Conservation (phyloP, 371 early-diverging fungal species). For the Mucor plumbeus region DNA sequence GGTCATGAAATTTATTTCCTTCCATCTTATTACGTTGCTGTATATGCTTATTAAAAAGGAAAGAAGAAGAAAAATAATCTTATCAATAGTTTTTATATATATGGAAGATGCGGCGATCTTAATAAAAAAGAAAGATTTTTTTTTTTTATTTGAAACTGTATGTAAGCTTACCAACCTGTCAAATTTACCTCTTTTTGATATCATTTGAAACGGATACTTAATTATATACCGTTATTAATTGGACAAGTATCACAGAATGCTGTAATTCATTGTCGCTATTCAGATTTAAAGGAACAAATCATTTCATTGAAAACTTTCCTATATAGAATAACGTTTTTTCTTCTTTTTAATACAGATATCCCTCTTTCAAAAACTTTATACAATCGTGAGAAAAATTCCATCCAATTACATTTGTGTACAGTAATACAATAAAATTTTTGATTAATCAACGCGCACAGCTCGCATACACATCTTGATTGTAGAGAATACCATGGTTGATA, state of each 20-base stretch:
- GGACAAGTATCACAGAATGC: slow-evolving; percentile 6
- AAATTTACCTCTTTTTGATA: neutral
- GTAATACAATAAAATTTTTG: too few relatives aligned
- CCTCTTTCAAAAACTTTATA: neutral
- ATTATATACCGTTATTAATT: neutral
- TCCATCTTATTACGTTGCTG: slow-evolving; percentile 15
- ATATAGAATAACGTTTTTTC: neutral
- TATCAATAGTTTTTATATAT: neutral
- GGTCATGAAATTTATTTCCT: slow-evolving; percentile 37
- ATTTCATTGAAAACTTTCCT: neutral
- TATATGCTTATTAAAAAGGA: neutral
- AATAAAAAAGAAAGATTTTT: neutral
- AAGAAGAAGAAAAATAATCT: slow-evolving; percentile 2
- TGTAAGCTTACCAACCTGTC: neutral
- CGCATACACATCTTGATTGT: too few relatives aligned
- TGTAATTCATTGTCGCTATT: neutral
- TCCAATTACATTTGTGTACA: too few relatives aligned
- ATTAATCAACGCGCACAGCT: too few relatives aligned
- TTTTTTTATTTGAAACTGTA: neutral
- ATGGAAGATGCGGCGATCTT: slow-evolving; percentile 9
- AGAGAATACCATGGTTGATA: too few relatives aligned
- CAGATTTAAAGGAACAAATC: slow-evolving; percentile 4
- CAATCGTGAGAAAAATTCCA: too few relatives aligned
- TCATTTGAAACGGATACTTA: slow-evolving; percentile 7
- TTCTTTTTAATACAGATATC: neutral